These are phyloP conservation scores for Teunomyces panamensis DNA, from an alignment of 805 yeast genomes.

Conservation along the genomic window DNA sequence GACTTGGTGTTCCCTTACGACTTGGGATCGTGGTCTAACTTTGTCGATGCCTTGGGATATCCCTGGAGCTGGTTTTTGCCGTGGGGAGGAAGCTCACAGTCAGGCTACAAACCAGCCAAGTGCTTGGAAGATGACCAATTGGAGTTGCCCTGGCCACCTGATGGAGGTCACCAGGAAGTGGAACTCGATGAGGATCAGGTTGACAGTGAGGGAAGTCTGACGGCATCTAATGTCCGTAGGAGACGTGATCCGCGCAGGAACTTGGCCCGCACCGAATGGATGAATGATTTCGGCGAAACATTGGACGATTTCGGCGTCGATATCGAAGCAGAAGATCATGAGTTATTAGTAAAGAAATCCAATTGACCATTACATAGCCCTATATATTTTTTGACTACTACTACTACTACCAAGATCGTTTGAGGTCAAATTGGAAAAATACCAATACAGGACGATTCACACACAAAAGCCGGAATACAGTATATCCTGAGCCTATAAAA, in stretches of 20 bases:
- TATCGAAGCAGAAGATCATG: constrained; percentile 51
- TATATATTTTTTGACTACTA: no score
- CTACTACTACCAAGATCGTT: no score
- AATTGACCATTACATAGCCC: neutral
- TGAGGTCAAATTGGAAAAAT: no score
- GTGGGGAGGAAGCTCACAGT: constrained; percentile 50
- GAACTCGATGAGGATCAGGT: constrained; percentile 10
- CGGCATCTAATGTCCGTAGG: constrained; percentile 20
- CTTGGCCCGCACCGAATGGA: constrained; percentile 54
- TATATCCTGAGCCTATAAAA: no score
- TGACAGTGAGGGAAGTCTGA: neutral
- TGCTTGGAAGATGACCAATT: constrained; percentile 53
- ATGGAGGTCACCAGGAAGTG: constrained; percentile 54
- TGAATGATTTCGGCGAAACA: constrained; percentile 78
- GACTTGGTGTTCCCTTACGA: constrained; percentile 86
- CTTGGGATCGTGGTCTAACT: constrained; percentile 55
- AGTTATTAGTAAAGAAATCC: constrained; percentile 1
- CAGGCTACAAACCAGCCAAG: constrained; percentile 55
- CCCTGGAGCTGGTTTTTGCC: constrained; percentile 67
- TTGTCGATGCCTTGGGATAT: constrained; percentile 57
- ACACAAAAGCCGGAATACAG: no score
- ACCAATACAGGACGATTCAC: no score
- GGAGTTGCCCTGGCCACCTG: constrained; percentile 91
- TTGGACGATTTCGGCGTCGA: constrained; percentile 89
- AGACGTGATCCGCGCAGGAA: constrained; percentile 36